Conservation (phyloP, 805 yeast species). For the Ogataea nitratoaversa region DNA sequence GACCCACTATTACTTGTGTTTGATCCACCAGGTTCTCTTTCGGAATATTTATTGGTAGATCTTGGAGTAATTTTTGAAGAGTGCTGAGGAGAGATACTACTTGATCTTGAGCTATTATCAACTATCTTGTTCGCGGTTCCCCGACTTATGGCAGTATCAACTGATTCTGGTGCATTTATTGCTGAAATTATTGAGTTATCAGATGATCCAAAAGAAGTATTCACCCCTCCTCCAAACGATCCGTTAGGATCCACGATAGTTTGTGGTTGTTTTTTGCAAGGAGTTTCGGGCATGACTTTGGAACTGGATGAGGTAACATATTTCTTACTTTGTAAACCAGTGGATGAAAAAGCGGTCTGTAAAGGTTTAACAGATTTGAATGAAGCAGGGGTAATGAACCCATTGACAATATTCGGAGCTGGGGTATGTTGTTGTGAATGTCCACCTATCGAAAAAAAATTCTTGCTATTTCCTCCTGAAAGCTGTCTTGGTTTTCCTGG, state of each 20-base stretch:
- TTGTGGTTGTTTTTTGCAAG: constrained; percentile 47
- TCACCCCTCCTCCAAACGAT: constrained; percentile 18
- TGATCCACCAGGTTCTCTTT: constrained; percentile 4
- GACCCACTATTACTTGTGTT: constrained; percentile 13
- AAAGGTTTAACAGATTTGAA: constrained; percentile 76
- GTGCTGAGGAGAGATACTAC: background rate
- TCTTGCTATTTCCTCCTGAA: background rate
- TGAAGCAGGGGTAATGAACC: constrained; percentile 45
- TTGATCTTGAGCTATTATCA: constrained; percentile 1
- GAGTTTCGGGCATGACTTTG: constrained; percentile 56
- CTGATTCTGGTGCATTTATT: constrained; percentile 1
- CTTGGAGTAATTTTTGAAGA: background rate
- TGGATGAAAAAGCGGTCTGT: constrained; percentile 75
- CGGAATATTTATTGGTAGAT: constrained; percentile 4
- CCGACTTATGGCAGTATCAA: background rate
- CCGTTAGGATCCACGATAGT: constrained; percentile 26
- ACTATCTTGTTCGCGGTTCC: constrained; percentile 1
- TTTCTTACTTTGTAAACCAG: constrained; percentile 67
- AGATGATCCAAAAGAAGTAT: constrained; percentile 18
- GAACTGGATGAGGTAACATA: constrained; percentile 34
- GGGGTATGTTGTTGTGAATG: constrained; percentile 12
- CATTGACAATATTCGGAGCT: constrained; percentile 8
- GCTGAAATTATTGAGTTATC: constrained; percentile 7
- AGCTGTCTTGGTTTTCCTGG: constrained; percentile 4
- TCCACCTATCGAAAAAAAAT: background rate